A percentile compares a stretch with the other conserved stretches of the same genome.
Evolutionary conservation across 805 yeast genomes (phyloP).

Genomic region (Candida incommunis): DNA sequence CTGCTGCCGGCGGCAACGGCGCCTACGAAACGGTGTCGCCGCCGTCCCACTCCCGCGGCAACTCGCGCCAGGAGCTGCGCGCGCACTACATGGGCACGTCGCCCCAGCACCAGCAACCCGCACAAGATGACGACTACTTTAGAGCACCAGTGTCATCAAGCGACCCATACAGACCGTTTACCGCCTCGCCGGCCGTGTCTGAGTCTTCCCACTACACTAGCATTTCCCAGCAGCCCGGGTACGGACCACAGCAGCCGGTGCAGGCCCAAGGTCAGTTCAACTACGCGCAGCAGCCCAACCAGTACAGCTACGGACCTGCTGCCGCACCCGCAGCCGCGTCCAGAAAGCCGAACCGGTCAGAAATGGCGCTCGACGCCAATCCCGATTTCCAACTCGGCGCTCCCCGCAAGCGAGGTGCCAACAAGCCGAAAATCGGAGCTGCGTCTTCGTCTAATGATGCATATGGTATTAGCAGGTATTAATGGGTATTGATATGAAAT

Average conservation of each 20-base stretch:
- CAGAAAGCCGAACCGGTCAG: background rate
- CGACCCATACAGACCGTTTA: background rate
- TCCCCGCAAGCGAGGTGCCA: background rate
- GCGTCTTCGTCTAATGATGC: background rate
- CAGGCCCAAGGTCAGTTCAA: background rate
- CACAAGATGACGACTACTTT: background rate
- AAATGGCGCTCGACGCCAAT: background rate
- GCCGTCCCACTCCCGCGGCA: background rate
- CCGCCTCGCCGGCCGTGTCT: background rate
- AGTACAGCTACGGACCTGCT: background rate
- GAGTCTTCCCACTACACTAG: background rate
- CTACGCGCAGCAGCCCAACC: background rate
- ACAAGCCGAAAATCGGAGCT: background rate
- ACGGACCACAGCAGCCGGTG: background rate
- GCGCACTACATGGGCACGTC: background rate
- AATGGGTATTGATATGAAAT: background rate
- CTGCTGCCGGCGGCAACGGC: constrained; percentile 1
- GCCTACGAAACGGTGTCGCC: background rate
- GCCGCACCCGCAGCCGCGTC: background rate
- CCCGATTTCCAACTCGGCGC: background rate
- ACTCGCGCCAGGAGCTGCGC: constrained; percentile 4
- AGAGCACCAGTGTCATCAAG: background rate
- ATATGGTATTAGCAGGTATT: background rate
- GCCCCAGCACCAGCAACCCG: too few species aligned
- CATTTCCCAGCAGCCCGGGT: background rate